These are phyloP conservation scores for Hortiboletus rubellus DNA, from an alignment of 1,284 basidiomycete genomes.

Conservation along the genomic window DNA sequence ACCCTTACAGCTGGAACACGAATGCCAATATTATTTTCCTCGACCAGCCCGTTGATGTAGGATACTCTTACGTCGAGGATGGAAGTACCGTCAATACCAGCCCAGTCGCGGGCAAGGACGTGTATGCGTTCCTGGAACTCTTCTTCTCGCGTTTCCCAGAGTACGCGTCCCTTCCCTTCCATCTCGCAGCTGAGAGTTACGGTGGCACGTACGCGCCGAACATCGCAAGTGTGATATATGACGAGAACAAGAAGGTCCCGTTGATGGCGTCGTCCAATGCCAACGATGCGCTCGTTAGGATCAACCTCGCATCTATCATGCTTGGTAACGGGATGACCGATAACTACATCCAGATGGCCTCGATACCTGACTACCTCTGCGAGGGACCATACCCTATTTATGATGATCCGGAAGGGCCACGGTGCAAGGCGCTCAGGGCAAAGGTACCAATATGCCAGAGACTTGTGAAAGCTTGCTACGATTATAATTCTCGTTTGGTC, in stretches of 20 bases:
- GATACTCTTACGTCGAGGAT: slow-evolving; percentile 82
- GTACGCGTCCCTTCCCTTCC: slow-evolving; percentile 68
- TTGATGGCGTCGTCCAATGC: not conserved
- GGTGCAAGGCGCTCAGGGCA: slow-evolving; percentile 61
- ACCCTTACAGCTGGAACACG: slow-evolving; percentile 78
- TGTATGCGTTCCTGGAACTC: slow-evolving; percentile 87
- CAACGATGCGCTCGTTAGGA: slow-evolving; percentile 46
- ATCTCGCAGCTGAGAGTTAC: slow-evolving; percentile 74
- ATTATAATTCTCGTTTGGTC: slow-evolving; percentile 54
- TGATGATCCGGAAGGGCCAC: slow-evolving; percentile 63
- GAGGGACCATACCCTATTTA: slow-evolving; percentile 74
- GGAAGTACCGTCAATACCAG: slow-evolving; percentile 70
- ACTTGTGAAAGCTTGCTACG: slow-evolving; percentile 65
- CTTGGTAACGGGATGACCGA: slow-evolving; percentile 85
- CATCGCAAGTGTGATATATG: slow-evolving; percentile 74
- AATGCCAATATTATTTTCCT: slow-evolving; percentile 71
- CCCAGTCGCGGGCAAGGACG: slow-evolving; percentile 77
- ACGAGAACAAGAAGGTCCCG: slow-evolving; percentile 65
- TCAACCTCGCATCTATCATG: slow-evolving; percentile 79
- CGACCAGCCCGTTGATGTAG: slow-evolving; percentile 87
- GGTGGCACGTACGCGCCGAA: slow-evolving; percentile 83
- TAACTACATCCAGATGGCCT: slow-evolving; percentile 71
- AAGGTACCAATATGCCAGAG: slow-evolving; percentile 74
- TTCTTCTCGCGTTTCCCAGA: slow-evolving; percentile 75
- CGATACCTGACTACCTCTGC: slow-evolving; percentile 82